Evolutionary conservation across 2,329 filamentous ascomycete genomes (phyloP).

Genomic region (Aureobasidium uvarum): DNA sequence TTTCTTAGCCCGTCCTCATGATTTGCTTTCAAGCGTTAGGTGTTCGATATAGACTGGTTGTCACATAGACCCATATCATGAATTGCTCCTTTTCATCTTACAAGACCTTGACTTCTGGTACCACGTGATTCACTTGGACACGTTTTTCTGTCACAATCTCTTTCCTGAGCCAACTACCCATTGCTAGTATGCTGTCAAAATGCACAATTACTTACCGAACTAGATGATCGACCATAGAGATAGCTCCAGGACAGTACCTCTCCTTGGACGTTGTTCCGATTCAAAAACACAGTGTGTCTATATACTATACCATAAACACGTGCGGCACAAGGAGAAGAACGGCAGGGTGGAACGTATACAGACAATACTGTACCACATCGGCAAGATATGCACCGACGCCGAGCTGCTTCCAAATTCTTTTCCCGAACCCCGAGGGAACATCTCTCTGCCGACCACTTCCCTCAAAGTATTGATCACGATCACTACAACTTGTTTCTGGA

Average conservation of each 20-base stretch:
- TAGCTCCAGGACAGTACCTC: no score
- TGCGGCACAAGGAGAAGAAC: no score
- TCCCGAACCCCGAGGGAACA: not conserved
- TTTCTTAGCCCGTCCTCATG: not conserved
- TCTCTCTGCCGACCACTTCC: not conserved
- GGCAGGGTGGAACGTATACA: no score
- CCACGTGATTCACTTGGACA: no score
- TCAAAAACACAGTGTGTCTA: no score
- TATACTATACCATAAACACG: no score
- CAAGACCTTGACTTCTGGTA: not conserved
- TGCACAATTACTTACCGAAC: no score
- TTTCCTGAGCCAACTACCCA: no score
- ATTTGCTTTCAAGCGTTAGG: not conserved
- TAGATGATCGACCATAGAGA: no score
- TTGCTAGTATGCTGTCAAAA: no score
- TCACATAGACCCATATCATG: not conserved
- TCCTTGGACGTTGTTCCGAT: no score
- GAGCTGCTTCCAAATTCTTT: not conserved
- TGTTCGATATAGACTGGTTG: not conserved
- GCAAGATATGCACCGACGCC: not conserved
- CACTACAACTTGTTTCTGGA: not conserved
- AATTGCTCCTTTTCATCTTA: not conserved
- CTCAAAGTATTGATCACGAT: not conserved
- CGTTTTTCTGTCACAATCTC: no score
- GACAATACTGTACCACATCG: not conserved